phyloP scores from a whole-genome alignment of 495 filamentous ascomycete species.

The Xylaria grammica region DNA sequence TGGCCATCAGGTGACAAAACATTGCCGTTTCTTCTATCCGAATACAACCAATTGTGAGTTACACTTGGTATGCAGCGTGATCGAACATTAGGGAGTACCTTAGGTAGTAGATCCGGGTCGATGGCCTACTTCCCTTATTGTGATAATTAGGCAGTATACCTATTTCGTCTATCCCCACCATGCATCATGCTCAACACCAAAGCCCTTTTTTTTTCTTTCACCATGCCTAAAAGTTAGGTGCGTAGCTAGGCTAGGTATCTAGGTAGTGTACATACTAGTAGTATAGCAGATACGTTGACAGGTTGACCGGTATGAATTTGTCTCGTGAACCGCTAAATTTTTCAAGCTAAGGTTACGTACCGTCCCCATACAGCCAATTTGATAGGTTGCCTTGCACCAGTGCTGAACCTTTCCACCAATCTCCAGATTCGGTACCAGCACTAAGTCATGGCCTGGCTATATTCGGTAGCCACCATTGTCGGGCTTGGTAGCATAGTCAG shows the following conservation, averaged over 20 bases:
- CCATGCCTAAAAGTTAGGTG: too few relatives aligned
- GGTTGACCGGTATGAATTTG: too few relatives aligned
- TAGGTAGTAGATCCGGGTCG: background rate
- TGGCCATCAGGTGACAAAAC: background rate
- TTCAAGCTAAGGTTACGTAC: too few relatives aligned
- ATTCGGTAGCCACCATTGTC: conserved; percentile 22
- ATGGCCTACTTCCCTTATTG: background rate
- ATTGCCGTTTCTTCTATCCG: background rate
- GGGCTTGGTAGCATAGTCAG: conserved; percentile 25
- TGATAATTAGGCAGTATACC: background rate
- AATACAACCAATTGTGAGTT: background rate
- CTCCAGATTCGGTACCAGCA: background rate
- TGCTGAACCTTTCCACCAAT: background rate
- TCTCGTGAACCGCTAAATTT: too few relatives aligned
- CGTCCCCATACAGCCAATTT: too few relatives aligned
- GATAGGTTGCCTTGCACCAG: too few relatives aligned
- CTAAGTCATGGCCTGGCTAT: conserved; percentile 26
- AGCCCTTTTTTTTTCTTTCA: too few relatives aligned
- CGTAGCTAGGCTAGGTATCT: too few relatives aligned
- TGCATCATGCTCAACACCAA: too few relatives aligned
- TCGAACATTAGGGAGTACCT: background rate
- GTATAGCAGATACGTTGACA: too few relatives aligned
- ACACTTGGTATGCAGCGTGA: too few relatives aligned
- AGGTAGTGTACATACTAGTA: too few relatives aligned
- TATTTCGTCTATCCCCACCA: background rate